These are phyloP conservation scores for Tieghemostelium lacteum DNA, from an alignment of 78 protist genomes.

Conservation along the genomic window DNA sequence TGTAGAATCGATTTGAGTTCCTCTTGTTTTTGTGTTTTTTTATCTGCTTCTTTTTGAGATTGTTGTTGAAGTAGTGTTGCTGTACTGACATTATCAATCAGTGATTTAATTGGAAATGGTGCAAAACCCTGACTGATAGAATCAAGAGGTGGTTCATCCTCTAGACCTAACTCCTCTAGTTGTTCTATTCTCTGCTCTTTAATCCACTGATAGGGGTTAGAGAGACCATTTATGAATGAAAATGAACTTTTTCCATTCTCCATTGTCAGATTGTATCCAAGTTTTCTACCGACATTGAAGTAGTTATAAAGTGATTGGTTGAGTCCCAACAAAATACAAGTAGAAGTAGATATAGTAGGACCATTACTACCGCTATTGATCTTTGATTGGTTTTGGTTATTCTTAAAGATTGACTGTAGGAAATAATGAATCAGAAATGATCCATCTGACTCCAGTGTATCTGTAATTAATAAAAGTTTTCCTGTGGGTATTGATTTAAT, in stretches of 20 bases:
- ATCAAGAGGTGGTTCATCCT: slow-evolving; percentile 57
- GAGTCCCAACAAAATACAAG: slow-evolving; percentile 37
- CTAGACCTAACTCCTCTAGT: slow-evolving; percentile 48
- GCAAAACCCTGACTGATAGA: slow-evolving; percentile 57
- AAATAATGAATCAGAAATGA: slow-evolving; percentile 64
- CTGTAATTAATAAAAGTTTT: slow-evolving; percentile 29
- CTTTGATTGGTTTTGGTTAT: too few species aligned
- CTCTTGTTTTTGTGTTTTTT: not conserved
- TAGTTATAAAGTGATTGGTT: slow-evolving; percentile 48
- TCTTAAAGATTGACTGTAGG: slow-evolving; percentile 44
- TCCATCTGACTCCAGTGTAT: slow-evolving; percentile 51
- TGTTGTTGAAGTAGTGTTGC: too few species aligned
- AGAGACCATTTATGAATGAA: slow-evolving; percentile 36
- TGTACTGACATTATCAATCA: not conserved
- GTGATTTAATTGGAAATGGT: slow-evolving; percentile 31
- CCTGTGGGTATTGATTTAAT: slow-evolving; percentile 19
- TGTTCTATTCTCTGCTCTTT: slow-evolving; percentile 10
- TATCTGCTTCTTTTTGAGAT: not conserved
- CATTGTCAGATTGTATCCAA: slow-evolving; percentile 37
- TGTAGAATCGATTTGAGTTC: slow-evolving; percentile 3
- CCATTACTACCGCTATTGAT: not conserved
- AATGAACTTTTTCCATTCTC: slow-evolving; percentile 29
- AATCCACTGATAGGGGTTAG: slow-evolving; percentile 44
- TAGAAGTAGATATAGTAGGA: not conserved
- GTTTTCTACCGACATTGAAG: slow-evolving; percentile 49